phyloP scores from a whole-genome alignment of 2,329 filamentous ascomycete species.

The Byssochlamys sp. region DNA sequence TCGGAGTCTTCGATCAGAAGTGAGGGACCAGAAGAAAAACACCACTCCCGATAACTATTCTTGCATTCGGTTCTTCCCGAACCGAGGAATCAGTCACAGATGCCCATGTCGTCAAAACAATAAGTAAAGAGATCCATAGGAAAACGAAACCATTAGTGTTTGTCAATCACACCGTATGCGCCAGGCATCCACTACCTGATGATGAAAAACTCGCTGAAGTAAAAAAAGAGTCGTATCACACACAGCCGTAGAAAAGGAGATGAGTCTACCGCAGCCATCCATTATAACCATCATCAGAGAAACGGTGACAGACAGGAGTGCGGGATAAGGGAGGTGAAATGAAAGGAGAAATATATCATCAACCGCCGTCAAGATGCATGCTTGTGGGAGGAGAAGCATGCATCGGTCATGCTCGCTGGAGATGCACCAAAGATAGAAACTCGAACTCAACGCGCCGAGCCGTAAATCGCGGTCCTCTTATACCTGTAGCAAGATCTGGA shows the following conservation, averaged over 20 bases:
- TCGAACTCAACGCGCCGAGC: not conserved
- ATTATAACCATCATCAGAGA: not conserved
- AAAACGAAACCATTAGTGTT: not conserved
- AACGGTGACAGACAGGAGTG: not conserved
- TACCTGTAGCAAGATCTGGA: slow-evolving; percentile 45
- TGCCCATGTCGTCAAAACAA: not conserved
- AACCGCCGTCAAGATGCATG: not conserved
- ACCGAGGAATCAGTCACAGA: not conserved
- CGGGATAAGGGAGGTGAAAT: not conserved
- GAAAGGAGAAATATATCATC: not conserved
- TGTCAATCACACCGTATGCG: not conserved
- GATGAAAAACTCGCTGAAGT: not conserved
- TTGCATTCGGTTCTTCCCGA: not conserved
- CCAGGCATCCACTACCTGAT: not conserved
- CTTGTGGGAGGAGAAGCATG: not conserved
- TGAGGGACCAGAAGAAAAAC: not conserved
- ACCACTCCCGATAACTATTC: not conserved
- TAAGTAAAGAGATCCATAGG: not conserved
- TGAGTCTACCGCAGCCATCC: not conserved
- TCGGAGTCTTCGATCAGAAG: not conserved
- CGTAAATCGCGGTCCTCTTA: no score
- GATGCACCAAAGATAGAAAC: not conserved
- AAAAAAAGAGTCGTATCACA: not conserved
- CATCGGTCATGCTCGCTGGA: not conserved
- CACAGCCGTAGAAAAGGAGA: not conserved